These are phyloP conservation scores for Cladosporium velox DNA, from an alignment of 2,329 filamentous ascomycete genomes.

Conservation along the genomic window DNA sequence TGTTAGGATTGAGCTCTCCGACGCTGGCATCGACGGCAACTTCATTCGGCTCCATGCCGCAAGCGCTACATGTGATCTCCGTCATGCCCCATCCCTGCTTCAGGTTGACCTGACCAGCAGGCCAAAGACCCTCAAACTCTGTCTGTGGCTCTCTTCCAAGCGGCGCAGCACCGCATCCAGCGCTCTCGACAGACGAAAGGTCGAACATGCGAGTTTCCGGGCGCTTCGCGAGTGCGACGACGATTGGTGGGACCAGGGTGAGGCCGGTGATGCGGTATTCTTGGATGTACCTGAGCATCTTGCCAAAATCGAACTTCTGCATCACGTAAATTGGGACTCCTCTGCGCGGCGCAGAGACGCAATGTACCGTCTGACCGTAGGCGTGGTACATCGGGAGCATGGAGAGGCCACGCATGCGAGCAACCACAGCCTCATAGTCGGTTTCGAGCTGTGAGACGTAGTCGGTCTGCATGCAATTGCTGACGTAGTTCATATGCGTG, in stretches of 20 bases:
- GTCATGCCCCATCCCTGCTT: constrained; percentile 85
- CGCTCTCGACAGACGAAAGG: constrained; percentile 62
- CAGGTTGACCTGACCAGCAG: constrained; percentile 51
- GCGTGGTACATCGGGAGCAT: constrained; percentile 71
- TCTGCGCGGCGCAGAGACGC: constrained; percentile 58
- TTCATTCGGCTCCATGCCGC: constrained; percentile 61
- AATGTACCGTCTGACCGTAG: constrained; percentile 66
- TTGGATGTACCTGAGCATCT: constrained; percentile 69
- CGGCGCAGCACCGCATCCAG: constrained; percentile 71
- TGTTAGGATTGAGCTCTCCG: constrained; percentile 70
- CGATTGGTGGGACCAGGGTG: constrained; percentile 71
- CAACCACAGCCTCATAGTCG: constrained; percentile 50
- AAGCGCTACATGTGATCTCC: constrained; percentile 70
- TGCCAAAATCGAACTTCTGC: constrained; percentile 72
- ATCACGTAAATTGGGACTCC: constrained; percentile 75
- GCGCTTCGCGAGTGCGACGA: constrained; percentile 72
- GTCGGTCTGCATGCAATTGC: constrained; percentile 67
- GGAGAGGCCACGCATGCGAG: constrained; percentile 55
- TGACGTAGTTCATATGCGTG: constrained; percentile 73
- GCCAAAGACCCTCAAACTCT: constrained; percentile 62
- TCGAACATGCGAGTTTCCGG: constrained; percentile 67
- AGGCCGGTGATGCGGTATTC: constrained; percentile 68
- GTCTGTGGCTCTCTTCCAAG: constrained; percentile 44
- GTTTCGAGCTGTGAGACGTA: constrained; percentile 50
- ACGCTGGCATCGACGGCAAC: constrained; percentile 54